These are phyloP conservation scores for Gamarada debralockiae DNA, from an alignment of 495 filamentous ascomycete species.

Conservation along the genomic window DNA sequence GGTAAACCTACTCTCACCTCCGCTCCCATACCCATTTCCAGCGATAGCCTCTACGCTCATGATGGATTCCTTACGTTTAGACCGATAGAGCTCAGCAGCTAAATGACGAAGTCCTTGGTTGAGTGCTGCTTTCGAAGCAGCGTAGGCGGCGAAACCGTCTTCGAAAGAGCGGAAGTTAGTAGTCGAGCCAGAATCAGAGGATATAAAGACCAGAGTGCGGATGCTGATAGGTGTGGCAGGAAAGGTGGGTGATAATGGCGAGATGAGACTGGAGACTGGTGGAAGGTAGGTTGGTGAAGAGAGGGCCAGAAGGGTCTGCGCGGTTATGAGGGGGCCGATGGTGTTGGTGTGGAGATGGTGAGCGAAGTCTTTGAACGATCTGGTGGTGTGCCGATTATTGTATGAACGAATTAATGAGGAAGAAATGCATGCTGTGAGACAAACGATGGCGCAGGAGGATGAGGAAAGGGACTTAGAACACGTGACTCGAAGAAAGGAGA, in stretches of 20 bases:
- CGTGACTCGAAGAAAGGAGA: too few species aligned
- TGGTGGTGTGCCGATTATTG: constrained; percentile 20
- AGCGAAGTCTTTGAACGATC: constrained; percentile 47
- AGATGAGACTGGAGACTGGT: constrained; percentile 27
- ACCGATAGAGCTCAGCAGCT: constrained; percentile 45
- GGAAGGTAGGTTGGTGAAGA: constrained; percentile 40
- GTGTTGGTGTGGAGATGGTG: constrained; percentile 54
- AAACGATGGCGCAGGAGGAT: too few species aligned
- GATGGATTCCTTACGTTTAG: neutral
- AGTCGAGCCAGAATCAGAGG: constrained; percentile 19
- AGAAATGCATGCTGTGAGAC: too few species aligned
- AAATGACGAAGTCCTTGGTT: constrained; percentile 54
- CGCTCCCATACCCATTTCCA: neutral
- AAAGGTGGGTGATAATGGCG: constrained; percentile 17
- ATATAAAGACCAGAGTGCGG: constrained; percentile 21
- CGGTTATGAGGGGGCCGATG: constrained; percentile 53
- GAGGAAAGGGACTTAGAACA: too few species aligned
- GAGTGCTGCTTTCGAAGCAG: constrained; percentile 53
- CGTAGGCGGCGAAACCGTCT: constrained; percentile 57
- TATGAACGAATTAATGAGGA: too few species aligned
- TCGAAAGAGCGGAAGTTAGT: constrained; percentile 45
- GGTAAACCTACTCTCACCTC: too few species aligned
- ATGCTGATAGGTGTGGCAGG: constrained; percentile 7
- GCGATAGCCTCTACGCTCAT: neutral
- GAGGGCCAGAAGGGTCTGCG: constrained; percentile 44